Evolutionary conservation across 1,284 basidiomycete species (phyloP), one percentile per base, ranked within the genome.

Genomic region (Phlebopus sp.): DNA sequence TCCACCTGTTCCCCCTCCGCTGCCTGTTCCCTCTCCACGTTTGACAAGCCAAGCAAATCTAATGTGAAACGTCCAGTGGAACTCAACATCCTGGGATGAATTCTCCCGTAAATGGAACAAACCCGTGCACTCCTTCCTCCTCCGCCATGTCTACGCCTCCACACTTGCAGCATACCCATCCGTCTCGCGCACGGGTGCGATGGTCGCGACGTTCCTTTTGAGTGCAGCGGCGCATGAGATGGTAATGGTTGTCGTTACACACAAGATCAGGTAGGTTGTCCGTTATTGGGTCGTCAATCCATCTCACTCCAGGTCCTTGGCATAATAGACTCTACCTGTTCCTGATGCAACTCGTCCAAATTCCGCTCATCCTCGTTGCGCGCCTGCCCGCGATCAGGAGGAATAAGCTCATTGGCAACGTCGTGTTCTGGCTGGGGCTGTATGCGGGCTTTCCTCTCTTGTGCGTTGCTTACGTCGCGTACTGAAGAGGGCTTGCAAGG

Each of bases 71-170:
- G 11, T 31, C 25, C 14, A 81, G 88, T 98, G 96, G 96, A 99
- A 98, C 71, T 91, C 92, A 1, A 93, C 89, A 0, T 90, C 89
- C 2, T 96, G 92, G 88, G 97, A 97, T 62, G 92, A 97, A 66
- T 99, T 97, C 69, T 88, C 92, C 5, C 84, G 94, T 41, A 94
- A 95, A 70, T 97, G 94, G 94, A 97, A 97, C 72, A 92, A 90
- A 58, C 79, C 84, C 8, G 86, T 94, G n/a, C 83, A 97, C 65
- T 84, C 84, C 2, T 98, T 98, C 77, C 79, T 99, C 18, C 78
- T 98, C 9, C 83, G 92, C 15, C 96, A 99, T 66, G 95, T 99
- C 23, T 99, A 96, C 59, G 88, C 92, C 3, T 87, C 91, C 14
- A 84, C 90, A 11, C 91, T 97, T 51, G 75, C 82, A 32, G 81